Percentiles rank a stretch among this genome's conserved stretches.
These are phyloP conservation scores for Entoloma clypeatum DNA, from an alignment of 1,284 basidiomycete genomes.

Conservation along the genomic window DNA sequence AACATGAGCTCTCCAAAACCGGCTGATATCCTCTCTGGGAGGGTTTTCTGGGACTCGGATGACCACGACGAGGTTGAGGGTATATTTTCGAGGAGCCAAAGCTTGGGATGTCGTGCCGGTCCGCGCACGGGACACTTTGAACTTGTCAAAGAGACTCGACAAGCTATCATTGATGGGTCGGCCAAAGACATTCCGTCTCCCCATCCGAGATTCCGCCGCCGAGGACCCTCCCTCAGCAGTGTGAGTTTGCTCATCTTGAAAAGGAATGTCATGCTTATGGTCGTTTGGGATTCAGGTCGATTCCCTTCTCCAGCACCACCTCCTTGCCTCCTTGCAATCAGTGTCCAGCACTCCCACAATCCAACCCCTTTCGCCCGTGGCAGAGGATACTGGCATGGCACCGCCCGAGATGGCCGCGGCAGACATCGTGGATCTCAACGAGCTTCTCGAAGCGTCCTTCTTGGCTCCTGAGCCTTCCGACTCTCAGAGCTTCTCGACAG, in stretches of 20 bases:
- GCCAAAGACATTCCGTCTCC: constrained; percentile 59
- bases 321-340: constrained; percentile 23
- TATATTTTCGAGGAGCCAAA: constrained; percentile 24
- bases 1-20: constrained; percentile 47
- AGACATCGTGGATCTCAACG: constrained; percentile 69
- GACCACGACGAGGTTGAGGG: constrained; percentile 43
- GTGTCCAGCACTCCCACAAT: constrained; percentile 26
- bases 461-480: constrained; percentile 53
- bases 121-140: constrained; percentile 60
- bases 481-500: constrained; percentile 18
- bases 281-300: constrained; percentile 26
- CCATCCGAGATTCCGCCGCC: constrained; percentile 48
- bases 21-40: constrained; percentile 62
- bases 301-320: constrained; percentile 31
- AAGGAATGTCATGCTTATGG: constrained; percentile 31
- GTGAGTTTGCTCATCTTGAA: constrained; percentile 25
- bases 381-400: constrained; percentile 24
- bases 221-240: constrained; percentile 32
- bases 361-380: constrained; percentile 25
- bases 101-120: constrained; percentile 24
- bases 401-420: constrained; percentile 35
- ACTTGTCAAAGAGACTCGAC: constrained; percentile 32
- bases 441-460: constrained; percentile 74
- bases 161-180: constrained; percentile 58
- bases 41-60: constrained; percentile 44